Evolutionary conservation across 108 stramenopile genomes (phyloP).

Genomic region (Cyclotella choctawhatcheeana): DNA sequence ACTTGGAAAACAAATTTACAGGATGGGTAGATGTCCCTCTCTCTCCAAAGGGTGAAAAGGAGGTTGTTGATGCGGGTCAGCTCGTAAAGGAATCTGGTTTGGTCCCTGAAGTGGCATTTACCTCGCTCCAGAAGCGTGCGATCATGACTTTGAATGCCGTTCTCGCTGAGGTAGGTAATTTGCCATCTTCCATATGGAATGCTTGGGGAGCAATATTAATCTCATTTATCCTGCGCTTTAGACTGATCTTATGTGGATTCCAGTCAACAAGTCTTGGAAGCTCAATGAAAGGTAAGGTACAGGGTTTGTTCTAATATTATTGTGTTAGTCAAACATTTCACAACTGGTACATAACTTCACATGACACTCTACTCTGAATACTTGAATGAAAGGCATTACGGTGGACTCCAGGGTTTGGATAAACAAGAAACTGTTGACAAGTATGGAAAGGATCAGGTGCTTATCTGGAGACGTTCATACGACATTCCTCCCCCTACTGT

Average conservation of each 20-base stretch:
- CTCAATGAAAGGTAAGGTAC: too few relatives aligned
- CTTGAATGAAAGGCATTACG: conserved; percentile 92
- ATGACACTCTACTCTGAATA: too few relatives aligned
- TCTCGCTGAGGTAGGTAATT: conserved; percentile 65
- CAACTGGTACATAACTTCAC: too few relatives aligned
- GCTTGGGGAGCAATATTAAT: neutral
- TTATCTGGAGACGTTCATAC: conserved; percentile 95
- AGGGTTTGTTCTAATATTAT: too few relatives aligned
- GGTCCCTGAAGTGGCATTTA: conserved; percentile 83
- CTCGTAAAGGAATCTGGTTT: conserved; percentile 74
- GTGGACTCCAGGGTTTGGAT: conserved; percentile 95
- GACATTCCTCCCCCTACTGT: conserved; percentile 94
- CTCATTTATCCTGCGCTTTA: neutral
- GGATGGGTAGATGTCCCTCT: conserved; percentile 97
- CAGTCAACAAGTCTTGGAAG: conserved; percentile 76
- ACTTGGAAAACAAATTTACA: conserved; percentile 96
- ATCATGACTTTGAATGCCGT: conserved; percentile 86
- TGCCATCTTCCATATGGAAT: neutral
- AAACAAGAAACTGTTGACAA: conserved; percentile 98
- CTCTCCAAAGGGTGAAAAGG: conserved; percentile 89
- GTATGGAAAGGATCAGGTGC: conserved; percentile 96
- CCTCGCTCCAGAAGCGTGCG: conserved; percentile 92
- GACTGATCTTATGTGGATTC: conserved; percentile 94
- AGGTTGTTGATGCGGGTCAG: conserved; percentile 82
- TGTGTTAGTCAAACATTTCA: too few relatives aligned